Evolutionary conservation across 345 rosid species (phyloP).

Genomic region (Crucihimalaya himalaica): DNA sequence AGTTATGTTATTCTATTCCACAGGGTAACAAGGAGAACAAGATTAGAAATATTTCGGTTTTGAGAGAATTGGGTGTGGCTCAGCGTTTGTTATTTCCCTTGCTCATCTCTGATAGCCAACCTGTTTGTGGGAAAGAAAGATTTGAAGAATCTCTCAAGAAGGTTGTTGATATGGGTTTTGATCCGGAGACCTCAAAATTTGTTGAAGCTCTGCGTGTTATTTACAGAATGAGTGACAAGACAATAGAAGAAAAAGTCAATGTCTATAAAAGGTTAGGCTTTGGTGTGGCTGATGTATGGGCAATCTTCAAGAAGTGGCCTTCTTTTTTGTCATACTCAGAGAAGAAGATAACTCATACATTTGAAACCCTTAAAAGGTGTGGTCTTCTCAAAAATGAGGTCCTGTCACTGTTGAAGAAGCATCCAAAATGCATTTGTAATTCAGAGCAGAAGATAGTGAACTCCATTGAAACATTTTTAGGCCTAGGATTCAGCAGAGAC

Average conservation of each 20-base stretch:
- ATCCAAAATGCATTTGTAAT: conserved; percentile 10
- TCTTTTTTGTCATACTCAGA: neutral
- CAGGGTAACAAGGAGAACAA: neutral
- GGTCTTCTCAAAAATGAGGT: conserved; percentile 12
- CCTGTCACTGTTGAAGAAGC: conserved; percentile 2
- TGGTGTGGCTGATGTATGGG: conserved; percentile 20
- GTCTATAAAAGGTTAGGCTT: conserved; percentile 39
- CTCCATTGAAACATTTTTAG: conserved; percentile 31
- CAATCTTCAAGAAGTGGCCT: conserved; percentile 40
- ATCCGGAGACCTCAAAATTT: conserved; percentile 29
- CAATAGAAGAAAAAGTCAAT: conserved; percentile 8
- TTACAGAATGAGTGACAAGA: neutral
- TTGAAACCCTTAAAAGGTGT: conserved; percentile 6
- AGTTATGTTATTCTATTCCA: neutral
- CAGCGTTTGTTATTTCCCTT: neutral
- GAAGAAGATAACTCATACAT: conserved; percentile 24
- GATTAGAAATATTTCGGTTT: neutral
- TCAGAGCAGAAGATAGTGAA: conserved; percentile 36
- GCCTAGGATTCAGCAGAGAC: conserved; percentile 32
- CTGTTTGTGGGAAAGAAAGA: neutral
- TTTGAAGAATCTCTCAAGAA: conserved; percentile 24
- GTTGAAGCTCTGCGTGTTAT: conserved; percentile 25
- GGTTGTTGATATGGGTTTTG: conserved; percentile 33
- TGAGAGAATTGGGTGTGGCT: conserved; percentile 31
- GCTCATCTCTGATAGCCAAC: neutral